These are phyloP conservation scores for Trichosporon inkin DNA, from an alignment of 1,284 basidiomycete species.

Conservation along the genomic window DNA sequence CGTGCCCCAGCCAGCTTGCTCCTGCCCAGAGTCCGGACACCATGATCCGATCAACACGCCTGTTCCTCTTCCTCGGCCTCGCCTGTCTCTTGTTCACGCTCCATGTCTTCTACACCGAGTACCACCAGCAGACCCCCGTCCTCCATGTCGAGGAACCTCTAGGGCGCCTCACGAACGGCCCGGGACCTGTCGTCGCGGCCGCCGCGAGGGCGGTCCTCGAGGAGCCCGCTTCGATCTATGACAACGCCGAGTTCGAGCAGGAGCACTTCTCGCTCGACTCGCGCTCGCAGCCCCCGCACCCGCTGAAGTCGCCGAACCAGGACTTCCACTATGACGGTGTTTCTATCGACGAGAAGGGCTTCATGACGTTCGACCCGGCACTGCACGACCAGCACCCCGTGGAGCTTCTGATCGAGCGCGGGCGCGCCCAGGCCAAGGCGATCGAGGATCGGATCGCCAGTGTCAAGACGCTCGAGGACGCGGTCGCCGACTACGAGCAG, in stretches of 20 bases:
- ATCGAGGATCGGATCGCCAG: conserved; percentile 28
- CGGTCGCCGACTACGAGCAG: conserved; percentile 35
- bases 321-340: conserved; percentile 14
- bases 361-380: conserved; percentile 16
- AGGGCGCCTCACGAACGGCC: neutral
- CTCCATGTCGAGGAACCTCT: neutral
- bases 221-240: neutral
- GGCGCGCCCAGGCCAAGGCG: conserved; percentile 21
- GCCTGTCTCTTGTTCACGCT: conserved; percentile 1
- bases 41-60: neutral
- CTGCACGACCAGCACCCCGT: conserved; percentile 34
- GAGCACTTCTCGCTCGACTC: neutral
- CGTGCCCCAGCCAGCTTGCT: neutral
- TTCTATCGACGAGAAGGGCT: conserved; percentile 21
- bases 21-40: neutral
- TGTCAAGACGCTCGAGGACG: conserved; percentile 29
- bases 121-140: neutral
- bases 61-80: conserved; percentile 5
- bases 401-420: conserved; percentile 34
- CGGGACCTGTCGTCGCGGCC: neutral
- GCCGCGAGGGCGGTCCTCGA: neutral
- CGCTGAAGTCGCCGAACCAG: conserved; percentile 14
- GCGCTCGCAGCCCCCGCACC: conserved; percentile 11
- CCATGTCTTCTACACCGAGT: neutral
- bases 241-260: conserved; percentile 1